Conservation (phyloP, 306 rosid species). For the Fagus crenata region DNA sequence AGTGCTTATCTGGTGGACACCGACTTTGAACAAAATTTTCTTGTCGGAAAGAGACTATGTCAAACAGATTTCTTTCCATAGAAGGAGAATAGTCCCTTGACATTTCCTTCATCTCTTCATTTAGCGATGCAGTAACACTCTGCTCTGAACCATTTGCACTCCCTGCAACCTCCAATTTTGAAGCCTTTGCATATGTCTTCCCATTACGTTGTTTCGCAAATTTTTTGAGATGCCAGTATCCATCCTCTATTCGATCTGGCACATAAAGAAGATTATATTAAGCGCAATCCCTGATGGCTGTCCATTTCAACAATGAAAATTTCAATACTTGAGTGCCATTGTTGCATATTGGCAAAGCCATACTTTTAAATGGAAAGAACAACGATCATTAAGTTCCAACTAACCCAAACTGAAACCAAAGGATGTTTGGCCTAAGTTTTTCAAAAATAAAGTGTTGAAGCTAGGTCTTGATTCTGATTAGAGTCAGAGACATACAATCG, state of each 20-base stretch:
- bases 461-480: neutral
- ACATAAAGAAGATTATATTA: conserved; percentile 11
- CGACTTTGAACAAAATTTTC: conserved; percentile 65
- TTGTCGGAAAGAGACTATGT: conserved; percentile 60
- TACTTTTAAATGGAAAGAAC: neutral
- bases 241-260: conserved; percentile 73
- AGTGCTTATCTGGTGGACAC: conserved; percentile 49
- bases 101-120: conserved; percentile 34
- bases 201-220: conserved; percentile 37
- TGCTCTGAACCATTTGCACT: conserved; percentile 34
- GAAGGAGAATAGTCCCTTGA: conserved; percentile 36
- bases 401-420: neutral
- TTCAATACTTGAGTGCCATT: conserved; percentile 9
- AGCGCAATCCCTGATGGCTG: neutral
- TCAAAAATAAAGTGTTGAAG: neutral
- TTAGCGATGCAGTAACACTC: conserved; percentile 27
- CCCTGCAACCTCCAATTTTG: conserved; percentile 39
- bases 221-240: conserved; percentile 68
- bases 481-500: neutral
- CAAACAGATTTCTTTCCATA: conserved; percentile 41
- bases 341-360: conserved; percentile 10
- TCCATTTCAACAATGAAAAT: neutral
- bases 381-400: neutral
- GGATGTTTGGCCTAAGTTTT: neutral
- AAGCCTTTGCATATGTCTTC: conserved; percentile 38